Evolutionary conservation across 352 stramenopile genomes (phyloP).

Genomic region (Phytophthora rubi): DNA sequence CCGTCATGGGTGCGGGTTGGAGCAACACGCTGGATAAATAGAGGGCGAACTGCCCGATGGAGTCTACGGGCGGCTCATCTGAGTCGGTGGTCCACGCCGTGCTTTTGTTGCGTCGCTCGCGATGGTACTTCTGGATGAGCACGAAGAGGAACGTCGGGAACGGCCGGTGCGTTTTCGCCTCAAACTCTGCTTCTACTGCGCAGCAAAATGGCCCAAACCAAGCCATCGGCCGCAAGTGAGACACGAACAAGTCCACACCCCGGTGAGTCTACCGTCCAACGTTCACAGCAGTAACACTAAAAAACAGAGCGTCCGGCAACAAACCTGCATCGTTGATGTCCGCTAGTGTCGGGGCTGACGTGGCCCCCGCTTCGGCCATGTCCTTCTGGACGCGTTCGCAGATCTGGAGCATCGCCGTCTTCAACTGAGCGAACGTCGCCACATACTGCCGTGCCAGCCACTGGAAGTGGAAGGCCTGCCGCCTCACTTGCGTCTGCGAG

Average conservation of each 20-base stretch:
- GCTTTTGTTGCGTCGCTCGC: conserved; percentile 60
- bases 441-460: conserved; percentile 75
- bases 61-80: conserved; percentile 75
- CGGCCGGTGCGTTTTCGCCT: conserved; percentile 78
- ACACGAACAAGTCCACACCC: conserved; percentile 32
- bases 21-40: conserved; percentile 77
- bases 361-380: conserved; percentile 36
- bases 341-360: conserved; percentile 39
- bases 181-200: conserved; percentile 87
- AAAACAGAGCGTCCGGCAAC: conserved; percentile 11
- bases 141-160: conserved; percentile 78
- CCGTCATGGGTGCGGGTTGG: conserved; percentile 59
- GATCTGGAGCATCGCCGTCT: conserved; percentile 57
- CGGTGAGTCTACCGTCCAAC: conserved; percentile 16
- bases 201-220: conserved; percentile 37
- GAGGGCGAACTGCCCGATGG: conserved; percentile 78
- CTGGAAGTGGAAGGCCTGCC: conserved; percentile 74
- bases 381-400: conserved; percentile 55
- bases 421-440: conserved; percentile 58
- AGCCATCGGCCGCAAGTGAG: conserved; percentile 26
- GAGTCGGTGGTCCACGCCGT: conserved; percentile 62
- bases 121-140: conserved; percentile 89
- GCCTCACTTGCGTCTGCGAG: conserved; percentile 41
- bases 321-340: conserved; percentile 71
- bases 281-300: neutral